phyloP scores from a whole-genome alignment of 2,329 filamentous ascomycete species.

The Hypoxylon sp. region DNA sequence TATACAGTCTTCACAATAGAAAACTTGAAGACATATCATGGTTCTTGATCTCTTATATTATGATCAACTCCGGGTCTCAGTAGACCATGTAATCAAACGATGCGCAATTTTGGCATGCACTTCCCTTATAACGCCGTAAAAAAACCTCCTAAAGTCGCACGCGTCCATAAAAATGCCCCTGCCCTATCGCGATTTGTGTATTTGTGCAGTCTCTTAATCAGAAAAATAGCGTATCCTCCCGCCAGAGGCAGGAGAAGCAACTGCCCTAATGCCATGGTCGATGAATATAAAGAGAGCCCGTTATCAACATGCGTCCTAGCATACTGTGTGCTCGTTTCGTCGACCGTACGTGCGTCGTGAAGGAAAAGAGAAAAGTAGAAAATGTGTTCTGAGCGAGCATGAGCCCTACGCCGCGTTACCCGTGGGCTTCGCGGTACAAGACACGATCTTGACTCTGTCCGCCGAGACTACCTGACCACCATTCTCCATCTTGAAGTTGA shows the following conservation, averaged over 20 bases:
- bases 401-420: slow-evolving; percentile 31
- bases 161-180: slow-evolving; percentile 12
- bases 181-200: neutral
- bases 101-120: slow-evolving; percentile 16
- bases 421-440: slow-evolving; percentile 83
- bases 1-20: neutral
- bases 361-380: neutral
- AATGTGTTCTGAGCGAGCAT: neutral
- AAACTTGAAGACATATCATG: neutral
- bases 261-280: neutral
- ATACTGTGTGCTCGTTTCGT: neutral
- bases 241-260: neutral
- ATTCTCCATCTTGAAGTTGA: slow-evolving; percentile 97
- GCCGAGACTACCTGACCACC: slow-evolving; percentile 75
- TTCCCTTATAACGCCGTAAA: slow-evolving; percentile 21
- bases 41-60: slow-evolving; percentile 10
- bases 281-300: neutral
- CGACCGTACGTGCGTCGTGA: neutral
- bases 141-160: slow-evolving; percentile 3
- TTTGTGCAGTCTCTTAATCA: neutral
- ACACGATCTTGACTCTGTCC: slow-evolving; percentile 98
- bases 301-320: neutral
- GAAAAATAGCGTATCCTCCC: neutral
- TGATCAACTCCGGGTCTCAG: neutral
- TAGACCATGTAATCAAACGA: slow-evolving; percentile 5